phyloP scores from a whole-genome alignment of 2,329 filamentous ascomycete genomes.

The Ophiocordyceps sinensis region DNA sequence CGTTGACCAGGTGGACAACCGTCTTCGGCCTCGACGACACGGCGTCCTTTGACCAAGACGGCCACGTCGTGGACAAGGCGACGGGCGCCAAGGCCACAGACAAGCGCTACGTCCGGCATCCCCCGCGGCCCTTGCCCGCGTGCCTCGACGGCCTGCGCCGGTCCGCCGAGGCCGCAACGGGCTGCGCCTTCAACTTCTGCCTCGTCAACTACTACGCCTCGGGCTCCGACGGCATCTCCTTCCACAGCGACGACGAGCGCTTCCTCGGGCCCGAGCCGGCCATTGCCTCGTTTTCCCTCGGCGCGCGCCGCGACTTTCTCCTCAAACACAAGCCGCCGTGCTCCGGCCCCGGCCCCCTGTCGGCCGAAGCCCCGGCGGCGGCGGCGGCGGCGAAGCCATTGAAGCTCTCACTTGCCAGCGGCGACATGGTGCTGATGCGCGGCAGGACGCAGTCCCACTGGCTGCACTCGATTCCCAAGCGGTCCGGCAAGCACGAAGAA shows the following conservation, averaged over 20 bases:
- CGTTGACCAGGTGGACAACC: constrained; percentile 28
- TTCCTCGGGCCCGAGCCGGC: constrained; percentile 57
- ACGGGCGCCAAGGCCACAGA: constrained; percentile 26
- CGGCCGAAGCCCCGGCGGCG: constrained; percentile 12
- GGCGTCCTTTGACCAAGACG: constrained; percentile 37
- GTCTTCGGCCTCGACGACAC: constrained; percentile 49
- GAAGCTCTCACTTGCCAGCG: constrained; percentile 42
- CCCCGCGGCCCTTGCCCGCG: constrained; percentile 54
- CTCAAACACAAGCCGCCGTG: constrained; percentile 60
- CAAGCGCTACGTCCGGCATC: constrained; percentile 38
- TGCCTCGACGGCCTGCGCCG: constrained; percentile 51
- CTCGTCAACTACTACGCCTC: constrained; percentile 75
- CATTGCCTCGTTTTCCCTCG: constrained; percentile 63
- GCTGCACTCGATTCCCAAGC: constrained; percentile 66
- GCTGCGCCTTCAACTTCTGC: constrained; percentile 61
- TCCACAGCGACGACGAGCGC: constrained; percentile 67
- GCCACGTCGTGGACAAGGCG: constrained; percentile 28
- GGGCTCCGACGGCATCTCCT: constrained; percentile 62
- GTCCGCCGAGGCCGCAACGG: constrained; percentile 50
- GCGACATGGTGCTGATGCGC: constrained; percentile 70
- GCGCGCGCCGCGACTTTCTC: constrained; percentile 58
- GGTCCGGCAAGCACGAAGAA: constrained; percentile 46
- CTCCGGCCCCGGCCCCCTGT: constrained; percentile 1
- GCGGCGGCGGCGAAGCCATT: constrained; percentile 22
- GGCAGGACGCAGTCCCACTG: constrained; percentile 62